A percentile compares a stretch with the other conserved stretches of the same genome.
These are phyloP conservation scores for Pulveroboletus frians DNA, from an alignment of 768 basidiomycete species.

Conservation along the genomic window DNA sequence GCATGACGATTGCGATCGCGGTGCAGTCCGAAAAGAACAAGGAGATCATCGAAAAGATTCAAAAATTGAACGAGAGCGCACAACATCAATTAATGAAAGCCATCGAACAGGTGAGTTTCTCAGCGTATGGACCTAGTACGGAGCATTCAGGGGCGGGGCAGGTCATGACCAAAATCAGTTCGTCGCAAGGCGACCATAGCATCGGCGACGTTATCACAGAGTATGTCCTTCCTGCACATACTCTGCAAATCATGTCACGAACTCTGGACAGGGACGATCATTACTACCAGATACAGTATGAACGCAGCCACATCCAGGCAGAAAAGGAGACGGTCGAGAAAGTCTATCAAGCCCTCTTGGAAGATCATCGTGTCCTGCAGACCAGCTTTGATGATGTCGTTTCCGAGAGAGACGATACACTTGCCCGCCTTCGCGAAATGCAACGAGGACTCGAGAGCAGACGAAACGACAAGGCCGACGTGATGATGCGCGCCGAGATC, in stretches of 20 bases:
- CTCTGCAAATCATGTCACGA: slow-evolving; percentile 9
- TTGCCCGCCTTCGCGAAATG: slow-evolving; percentile 55
- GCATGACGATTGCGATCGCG: slow-evolving; percentile 77
- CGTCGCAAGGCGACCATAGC: slow-evolving; percentile 43
- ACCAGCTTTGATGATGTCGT: slow-evolving; percentile 70
- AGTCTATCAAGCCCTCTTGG: slow-evolving; percentile 67
- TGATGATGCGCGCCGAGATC: slow-evolving; percentile 73
- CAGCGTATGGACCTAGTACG: not conserved
- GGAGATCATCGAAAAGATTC: slow-evolving; percentile 85
- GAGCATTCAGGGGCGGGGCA: slow-evolving; percentile 24
- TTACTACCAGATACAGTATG: slow-evolving; percentile 81
- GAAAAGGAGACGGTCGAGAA: slow-evolving; percentile 88
- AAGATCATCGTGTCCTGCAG: slow-evolving; percentile 72
- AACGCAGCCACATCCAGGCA: slow-evolving; percentile 65
- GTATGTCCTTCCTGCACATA: slow-evolving; percentile 40
- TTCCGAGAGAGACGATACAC: slow-evolving; percentile 74
- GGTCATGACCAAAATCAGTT: slow-evolving; percentile 72
- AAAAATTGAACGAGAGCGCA: slow-evolving; percentile 72
- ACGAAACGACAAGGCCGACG: slow-evolving; percentile 69
- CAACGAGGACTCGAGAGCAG: slow-evolving; percentile 54
- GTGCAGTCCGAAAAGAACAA: slow-evolving; percentile 88
- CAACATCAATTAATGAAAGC: slow-evolving; percentile 91
- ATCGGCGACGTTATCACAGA: slow-evolving; percentile 70
- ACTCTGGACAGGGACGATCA: slow-evolving; percentile 66
- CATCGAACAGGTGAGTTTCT: slow-evolving; percentile 73